A percentile compares a stretch with the other conserved stretches of the same genome.
These are phyloP conservation scores for Aphanomyces cochlioides DNA, from an alignment of 352 stramenopile species.

Conservation along the genomic window DNA sequence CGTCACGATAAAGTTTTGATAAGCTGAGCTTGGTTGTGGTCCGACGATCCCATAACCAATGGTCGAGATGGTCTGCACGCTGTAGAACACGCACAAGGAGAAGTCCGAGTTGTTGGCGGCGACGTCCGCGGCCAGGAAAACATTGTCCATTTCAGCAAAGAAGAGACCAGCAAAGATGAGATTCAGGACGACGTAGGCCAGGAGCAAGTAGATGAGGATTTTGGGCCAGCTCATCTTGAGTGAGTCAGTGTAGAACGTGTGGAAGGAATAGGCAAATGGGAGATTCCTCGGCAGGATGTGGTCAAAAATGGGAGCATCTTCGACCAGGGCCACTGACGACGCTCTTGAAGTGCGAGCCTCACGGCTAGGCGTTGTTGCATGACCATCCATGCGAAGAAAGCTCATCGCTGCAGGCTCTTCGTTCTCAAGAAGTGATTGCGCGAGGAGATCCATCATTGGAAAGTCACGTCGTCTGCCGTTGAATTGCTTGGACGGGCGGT, in stretches of 20 bases:
- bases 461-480: background rate
- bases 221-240: conserved; percentile 62
- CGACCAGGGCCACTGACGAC: conserved; percentile 59
- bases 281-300: conserved; percentile 70
- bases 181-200: conserved; percentile 72
- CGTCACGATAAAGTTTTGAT: conserved; percentile 77
- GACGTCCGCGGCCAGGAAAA: conserved; percentile 33
- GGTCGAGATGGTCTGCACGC: conserved; percentile 73
- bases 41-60: conserved; percentile 75
- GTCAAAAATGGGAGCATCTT: conserved; percentile 74
- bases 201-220: conserved; percentile 65
- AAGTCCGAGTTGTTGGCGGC: conserved; percentile 36
- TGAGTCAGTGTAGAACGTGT: conserved; percentile 67
- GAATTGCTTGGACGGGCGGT: too few relatives aligned
- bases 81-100: conserved; percentile 73
- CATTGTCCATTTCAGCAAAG: conserved; percentile 43
- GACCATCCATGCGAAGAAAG: too few relatives aligned
- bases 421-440: background rate
- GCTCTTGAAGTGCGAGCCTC: conserved; percentile 14
- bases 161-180: conserved; percentile 58
- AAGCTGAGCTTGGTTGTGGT: conserved; percentile 43
- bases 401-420: too few relatives aligned
- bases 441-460: background rate
- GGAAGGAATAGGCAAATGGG: conserved; percentile 74
- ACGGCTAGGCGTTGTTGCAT: too few relatives aligned